Base-by-base conservation (phyloP, 306 rosid species). In the Vigna mungo region DNA sequence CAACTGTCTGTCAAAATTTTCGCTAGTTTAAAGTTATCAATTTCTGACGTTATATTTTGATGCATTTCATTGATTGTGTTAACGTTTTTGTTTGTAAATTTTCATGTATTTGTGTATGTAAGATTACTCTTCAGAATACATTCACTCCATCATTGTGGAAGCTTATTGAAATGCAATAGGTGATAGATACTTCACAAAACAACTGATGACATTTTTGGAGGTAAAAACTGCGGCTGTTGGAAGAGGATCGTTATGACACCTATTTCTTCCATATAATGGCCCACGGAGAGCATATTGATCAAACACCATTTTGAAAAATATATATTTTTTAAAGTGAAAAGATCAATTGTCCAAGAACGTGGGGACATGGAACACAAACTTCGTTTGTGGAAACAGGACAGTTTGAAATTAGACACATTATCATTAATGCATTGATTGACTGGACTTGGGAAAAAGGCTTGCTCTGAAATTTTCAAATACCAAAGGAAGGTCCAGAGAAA, bases 181-280 rank as follows among this genome's bases (percentile, higher is more conserved):
- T 37, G 68, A 78, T 59, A 47, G n/a, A n/a, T n/a, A n/a, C n/a
- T n/a, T 34, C 39, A 32, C 9, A 61, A 69, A 44, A 60, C 14
- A 71, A 51, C 32, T 37, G 44, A 59, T 58, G 63, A 78, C 15
- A 78, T 20, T 55, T 71, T 56, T 54, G 71, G 32, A 47, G 56
- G 48, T 25, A 49, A 39, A 27, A 39, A 37, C 39, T 49, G 27
- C 59, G 51, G 51, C 11, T 11, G 2, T 37, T 71, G 41, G 32
- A 34, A 69, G 71, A 36, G 48, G 44, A 61, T 21, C 65, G 15
- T 9, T 47, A 48, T 15, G 55, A 60, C 49, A 18, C 72, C 58
- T 69, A 25, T 39, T 74, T 17, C 71, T 46, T 46, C 34, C 11
- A 51, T 20, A 52, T 63, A 48, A 15, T 44, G 23, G 72, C 52